A percentile compares a stretch with the other conserved stretches of the same genome.
phyloP scores from a whole-genome alignment of 2,329 filamentous ascomycete genomes.

The Nothophoma quercina region DNA sequence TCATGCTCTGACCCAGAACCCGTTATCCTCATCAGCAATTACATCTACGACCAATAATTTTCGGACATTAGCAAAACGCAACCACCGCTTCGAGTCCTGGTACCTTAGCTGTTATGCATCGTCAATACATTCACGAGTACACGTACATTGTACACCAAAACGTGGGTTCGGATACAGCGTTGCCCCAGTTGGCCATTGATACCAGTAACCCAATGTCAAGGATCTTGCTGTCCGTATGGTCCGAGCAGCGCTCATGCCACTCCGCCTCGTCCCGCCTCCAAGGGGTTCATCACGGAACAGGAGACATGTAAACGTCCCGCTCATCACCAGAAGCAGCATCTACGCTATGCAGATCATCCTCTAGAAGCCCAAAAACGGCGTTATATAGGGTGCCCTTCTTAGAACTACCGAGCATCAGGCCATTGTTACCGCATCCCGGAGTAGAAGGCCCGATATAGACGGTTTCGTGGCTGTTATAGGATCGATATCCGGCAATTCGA shows the following conservation, averaged over 20 bases:
- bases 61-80: not conserved
- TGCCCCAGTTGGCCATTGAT: not conserved
- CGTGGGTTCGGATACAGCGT: not conserved
- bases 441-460: slow-evolving; percentile 2
- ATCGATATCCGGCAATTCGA: not conserved
- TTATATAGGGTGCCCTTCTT: not conserved
- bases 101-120: not conserved
- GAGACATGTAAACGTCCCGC: not conserved
- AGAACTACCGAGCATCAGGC: not conserved
- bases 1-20: slow-evolving; percentile 8
- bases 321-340: not conserved
- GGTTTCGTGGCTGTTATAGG: not conserved
- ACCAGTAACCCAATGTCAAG: not conserved
- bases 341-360: not conserved
- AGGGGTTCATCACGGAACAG: not conserved
- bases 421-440: not conserved
- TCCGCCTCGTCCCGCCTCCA: slow-evolving; percentile 4
- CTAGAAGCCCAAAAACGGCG: slow-evolving; percentile 4
- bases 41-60: not conserved
- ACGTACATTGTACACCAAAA: not conserved
- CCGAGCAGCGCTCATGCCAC: slow-evolving; percentile 3
- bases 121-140: not conserved
- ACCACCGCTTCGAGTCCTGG: not conserved
- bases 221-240: not conserved
- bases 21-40: slow-evolving; percentile 8